Evolutionary conservation across 257 asterid genomes (phyloP), one percentile per base, ranked within the genome.

Genomic region (Jacaranda copaia): DNA sequence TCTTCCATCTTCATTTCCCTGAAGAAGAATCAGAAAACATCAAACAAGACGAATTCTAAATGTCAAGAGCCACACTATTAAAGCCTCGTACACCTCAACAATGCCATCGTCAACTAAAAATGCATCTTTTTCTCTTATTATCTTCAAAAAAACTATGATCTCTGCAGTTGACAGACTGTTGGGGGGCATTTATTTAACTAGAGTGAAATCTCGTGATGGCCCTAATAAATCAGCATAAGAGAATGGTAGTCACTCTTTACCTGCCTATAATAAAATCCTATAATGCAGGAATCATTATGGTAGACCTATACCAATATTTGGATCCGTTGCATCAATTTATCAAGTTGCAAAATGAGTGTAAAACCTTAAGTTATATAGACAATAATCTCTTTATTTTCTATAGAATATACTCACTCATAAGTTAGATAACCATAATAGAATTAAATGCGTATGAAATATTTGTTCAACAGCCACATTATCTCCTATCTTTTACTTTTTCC

Each of bases 1-100:
- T 96, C 46, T 49, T 13, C 97, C 74, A 88, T 81, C 93, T 88
- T 96, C 99, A 96, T 96, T 12, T 96, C 98, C 89, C 99, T 96
- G 92, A 76, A 25, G 65, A 79, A 77, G 10, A 81, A 80, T 49
- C 57, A 70, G 40, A 64, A 81, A 81, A 67, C 18, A 70, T 51
- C 15, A 75, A 66, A 59, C 72, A 36, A 40, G 38, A 58, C 2
- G 39, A 45, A 60, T 45, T 36, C 56, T 9, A 58, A 48, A 75
- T n/a, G 19, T 45, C 8, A 35, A 65, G 11, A 6, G 70, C 15
- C 74, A 51, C 4, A 53, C 45, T 68, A 51, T 19, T 59, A 80
- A 65, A 39, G 36, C 4, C 14, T 1, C 0, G 16, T 38, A 18
- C 16, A 53, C 9, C 6, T 2, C 16, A 13, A 45, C 32, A 32